phyloP scores from a whole-genome alignment of 2,329 filamentous ascomycete genomes.

The Graphiopsis chlorocephala region DNA sequence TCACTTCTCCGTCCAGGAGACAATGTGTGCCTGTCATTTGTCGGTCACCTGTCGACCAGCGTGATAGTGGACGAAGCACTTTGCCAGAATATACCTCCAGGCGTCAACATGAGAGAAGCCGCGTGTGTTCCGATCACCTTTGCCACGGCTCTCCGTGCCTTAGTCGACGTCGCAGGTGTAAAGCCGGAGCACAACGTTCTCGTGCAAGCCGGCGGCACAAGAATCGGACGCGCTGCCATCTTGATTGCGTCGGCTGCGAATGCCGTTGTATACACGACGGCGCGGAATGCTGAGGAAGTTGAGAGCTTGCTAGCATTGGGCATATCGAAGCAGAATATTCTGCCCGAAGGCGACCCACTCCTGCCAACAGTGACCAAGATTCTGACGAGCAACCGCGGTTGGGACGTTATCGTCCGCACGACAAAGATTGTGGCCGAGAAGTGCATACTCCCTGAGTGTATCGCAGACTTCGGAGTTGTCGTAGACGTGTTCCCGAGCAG shows the following conservation, averaged over 20 bases:
- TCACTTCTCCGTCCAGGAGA: background rate
- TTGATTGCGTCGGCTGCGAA: background rate
- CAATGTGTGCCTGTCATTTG: background rate
- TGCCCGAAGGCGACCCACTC: background rate
- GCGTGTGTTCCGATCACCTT: background rate
- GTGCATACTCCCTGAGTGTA: background rate
- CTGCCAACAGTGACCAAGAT: background rate
- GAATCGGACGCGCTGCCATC: background rate
- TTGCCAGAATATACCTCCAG: background rate
- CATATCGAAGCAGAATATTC: background rate
- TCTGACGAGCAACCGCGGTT: background rate
- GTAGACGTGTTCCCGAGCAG: background rate
- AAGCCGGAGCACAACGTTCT: background rate
- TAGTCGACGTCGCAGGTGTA: background rate
- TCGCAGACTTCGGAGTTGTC: background rate
- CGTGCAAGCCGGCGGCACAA: background rate
- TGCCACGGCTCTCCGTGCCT: background rate
- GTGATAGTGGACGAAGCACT: background rate
- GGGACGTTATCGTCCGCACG: background rate
- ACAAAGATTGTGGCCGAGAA: background rate
- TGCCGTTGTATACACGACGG: background rate
- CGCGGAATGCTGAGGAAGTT: background rate
- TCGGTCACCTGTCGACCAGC: background rate
- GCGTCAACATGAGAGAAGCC: background rate
- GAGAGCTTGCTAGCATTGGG: background rate